Evolutionary conservation across 164 flowering plant species (phyloP).

Genomic region (Magnolia officinalis): DNA sequence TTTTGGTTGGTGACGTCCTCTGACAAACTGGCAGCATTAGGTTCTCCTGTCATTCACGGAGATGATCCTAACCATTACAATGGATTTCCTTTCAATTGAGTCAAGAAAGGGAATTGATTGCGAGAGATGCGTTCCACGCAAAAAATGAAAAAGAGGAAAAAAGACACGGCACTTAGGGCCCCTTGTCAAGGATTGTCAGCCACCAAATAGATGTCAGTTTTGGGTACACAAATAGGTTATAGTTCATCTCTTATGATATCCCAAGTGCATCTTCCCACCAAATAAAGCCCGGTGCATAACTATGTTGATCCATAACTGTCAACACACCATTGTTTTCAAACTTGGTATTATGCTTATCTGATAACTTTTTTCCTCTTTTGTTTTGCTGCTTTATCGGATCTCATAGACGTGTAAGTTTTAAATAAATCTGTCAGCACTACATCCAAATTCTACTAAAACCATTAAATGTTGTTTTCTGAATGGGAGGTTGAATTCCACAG

Average conservation of each 20-base stretch:
- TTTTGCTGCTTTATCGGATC: too few species aligned
- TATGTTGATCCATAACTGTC: too few species aligned
- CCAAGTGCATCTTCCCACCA: too few species aligned
- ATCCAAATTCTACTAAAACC: not conserved
- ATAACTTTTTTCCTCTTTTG: not conserved
- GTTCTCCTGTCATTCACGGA: not conserved
- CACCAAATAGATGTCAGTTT: not conserved
- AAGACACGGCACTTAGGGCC: too few species aligned
- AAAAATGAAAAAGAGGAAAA: too few species aligned
- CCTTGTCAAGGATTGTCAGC: not conserved
- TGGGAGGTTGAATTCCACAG: slow-evolving; percentile 23
- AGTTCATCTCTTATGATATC: not conserved
- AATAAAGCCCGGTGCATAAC: too few species aligned
- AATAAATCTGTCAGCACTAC: not conserved
- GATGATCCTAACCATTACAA: not conserved
- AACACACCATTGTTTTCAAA: not conserved
- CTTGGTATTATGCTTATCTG: not conserved
- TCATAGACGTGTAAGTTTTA: too few species aligned
- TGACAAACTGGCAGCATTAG: not conserved
- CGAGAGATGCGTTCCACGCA: not conserved
- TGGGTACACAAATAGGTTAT: not conserved
- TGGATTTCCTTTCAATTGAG: not conserved
- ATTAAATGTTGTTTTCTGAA: not conserved
- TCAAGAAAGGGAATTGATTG: not conserved
- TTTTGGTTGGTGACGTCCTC: not conserved